phyloP scores from a whole-genome alignment of 805 yeast genomes.

The Ogataea trehalophila region DNA sequence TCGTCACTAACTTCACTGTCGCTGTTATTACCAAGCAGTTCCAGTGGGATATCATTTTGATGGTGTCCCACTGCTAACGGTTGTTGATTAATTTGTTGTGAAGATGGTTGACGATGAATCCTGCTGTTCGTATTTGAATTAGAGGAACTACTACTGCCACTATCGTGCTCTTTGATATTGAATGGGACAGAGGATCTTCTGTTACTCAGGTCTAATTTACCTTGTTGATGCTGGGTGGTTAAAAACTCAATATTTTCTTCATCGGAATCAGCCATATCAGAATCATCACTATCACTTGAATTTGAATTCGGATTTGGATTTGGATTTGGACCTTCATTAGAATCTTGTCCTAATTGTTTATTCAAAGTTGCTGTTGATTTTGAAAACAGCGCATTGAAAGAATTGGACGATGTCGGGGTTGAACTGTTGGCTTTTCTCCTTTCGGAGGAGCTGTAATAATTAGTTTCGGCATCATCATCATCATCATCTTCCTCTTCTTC shows the following conservation, averaged over 20 bases:
- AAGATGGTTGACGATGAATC: not conserved
- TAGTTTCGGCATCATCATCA: constrained; percentile 1
- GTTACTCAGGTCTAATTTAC: constrained; percentile 10
- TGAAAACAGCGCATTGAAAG: constrained; percentile 1
- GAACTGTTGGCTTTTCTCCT: not conserved
- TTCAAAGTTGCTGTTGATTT: constrained; percentile 6
- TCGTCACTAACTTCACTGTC: constrained; percentile 4
- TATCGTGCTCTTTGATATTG: constrained; percentile 4
- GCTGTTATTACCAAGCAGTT: constrained; percentile 13
- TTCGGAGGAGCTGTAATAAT: not conserved
- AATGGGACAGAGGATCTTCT: constrained; percentile 6
- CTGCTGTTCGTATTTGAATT: not conserved
- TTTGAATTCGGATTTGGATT: no score
- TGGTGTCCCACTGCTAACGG: not conserved
- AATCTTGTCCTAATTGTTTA: constrained; percentile 2
- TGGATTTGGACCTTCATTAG: constrained; percentile 7
- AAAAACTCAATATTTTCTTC: constrained; percentile 29
- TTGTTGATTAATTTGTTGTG: not conserved
- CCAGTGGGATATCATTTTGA: constrained; percentile 12
- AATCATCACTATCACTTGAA: constrained; percentile 15
- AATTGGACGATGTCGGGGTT: not conserved
- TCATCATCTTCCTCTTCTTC: constrained; percentile 18
- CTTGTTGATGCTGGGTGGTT: constrained; percentile 21
- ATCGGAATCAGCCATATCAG: constrained; percentile 27
- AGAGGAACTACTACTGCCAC: not conserved